Conservation (phyloP, 257 asterid genomes). For the Anisodus tanguticus region DNA sequence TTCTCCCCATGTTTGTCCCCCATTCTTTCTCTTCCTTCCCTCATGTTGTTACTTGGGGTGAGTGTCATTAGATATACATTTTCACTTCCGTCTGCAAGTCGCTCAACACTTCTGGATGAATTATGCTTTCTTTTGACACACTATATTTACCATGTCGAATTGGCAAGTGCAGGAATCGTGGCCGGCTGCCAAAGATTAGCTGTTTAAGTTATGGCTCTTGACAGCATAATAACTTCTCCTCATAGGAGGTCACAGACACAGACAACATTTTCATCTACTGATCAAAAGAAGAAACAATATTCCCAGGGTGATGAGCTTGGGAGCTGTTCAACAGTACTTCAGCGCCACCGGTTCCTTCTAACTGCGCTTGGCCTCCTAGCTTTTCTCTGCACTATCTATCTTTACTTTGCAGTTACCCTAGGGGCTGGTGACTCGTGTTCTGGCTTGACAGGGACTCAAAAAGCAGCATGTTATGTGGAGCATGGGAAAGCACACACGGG, state of each 20-base stretch:
- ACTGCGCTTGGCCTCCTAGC: slow-evolving; percentile 50
- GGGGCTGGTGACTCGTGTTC: slow-evolving; percentile 41
- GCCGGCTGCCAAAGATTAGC: not conserved
- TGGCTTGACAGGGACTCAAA: slow-evolving; percentile 37
- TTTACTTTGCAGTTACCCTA: slow-evolving; percentile 55
- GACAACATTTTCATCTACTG: slow-evolving; percentile 40
- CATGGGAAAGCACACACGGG: slow-evolving; percentile 44
- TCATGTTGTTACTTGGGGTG: not conserved
- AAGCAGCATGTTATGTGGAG: slow-evolving; percentile 48
- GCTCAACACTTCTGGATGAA: not conserved
- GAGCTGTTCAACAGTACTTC: slow-evolving; percentile 42
- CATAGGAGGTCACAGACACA: slow-evolving; percentile 55
- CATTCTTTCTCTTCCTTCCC: too few species aligned
- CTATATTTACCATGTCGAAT: slow-evolving; percentile 4
- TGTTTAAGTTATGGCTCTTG: slow-evolving; percentile 44
- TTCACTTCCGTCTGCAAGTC: slow-evolving; percentile 15
- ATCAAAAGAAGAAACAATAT: slow-evolving; percentile 37
- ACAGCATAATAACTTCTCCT: slow-evolving; percentile 50
- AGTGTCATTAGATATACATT: not conserved
- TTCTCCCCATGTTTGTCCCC: not conserved
- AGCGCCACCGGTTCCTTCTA: slow-evolving; percentile 54
- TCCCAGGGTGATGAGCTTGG: slow-evolving; percentile 48
- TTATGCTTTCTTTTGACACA: not conserved
- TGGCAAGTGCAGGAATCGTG: slow-evolving; percentile 33
- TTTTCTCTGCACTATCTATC: slow-evolving; percentile 54